Conservation (phyloP, 768 basidiomycete genomes). For the Amanita jacksonii region DNA sequence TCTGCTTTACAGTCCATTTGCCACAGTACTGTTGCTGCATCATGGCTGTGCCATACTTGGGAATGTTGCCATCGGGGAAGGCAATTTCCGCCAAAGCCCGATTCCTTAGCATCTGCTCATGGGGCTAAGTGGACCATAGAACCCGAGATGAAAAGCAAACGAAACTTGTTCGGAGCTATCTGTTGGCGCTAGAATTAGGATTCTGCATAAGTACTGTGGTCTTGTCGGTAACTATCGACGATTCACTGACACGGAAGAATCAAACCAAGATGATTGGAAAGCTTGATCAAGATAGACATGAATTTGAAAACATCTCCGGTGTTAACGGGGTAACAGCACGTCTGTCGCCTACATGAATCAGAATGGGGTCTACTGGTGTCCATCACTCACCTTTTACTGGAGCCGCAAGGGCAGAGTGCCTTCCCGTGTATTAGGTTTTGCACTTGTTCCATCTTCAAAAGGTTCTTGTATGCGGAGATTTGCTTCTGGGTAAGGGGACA, state of each 20-base stretch:
- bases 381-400: constrained; percentile 43
- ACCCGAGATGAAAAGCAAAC: not conserved
- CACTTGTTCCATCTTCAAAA: constrained; percentile 55
- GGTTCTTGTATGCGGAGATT: constrained; percentile 59
- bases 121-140: not conserved
- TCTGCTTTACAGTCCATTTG: constrained; percentile 68
- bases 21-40: constrained; percentile 64
- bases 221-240: not conserved
- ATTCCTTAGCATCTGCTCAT: constrained; percentile 34
- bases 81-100: constrained; percentile 50
- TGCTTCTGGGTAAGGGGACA: constrained; percentile 77
- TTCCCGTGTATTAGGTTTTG: constrained; percentile 67
- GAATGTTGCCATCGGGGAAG: constrained; percentile 48
- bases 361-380: too few species aligned
- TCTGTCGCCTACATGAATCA: too few species aligned
- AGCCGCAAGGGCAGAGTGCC: constrained; percentile 65
- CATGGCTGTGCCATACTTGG: constrained; percentile 54
- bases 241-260: constrained; percentile 62
- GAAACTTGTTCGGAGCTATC: constrained; percentile 62
- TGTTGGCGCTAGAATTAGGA: constrained; percentile 38
- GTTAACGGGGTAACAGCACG: constrained; percentile 36
- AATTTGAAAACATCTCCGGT: constrained; percentile 66
- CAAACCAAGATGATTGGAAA: constrained; percentile 82
- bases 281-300: constrained; percentile 74
- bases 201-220: not conserved